These are phyloP conservation scores for Pseudozyma flocculosa DNA, from an alignment of 1,284 basidiomycete genomes.

Conservation along the genomic window DNA sequence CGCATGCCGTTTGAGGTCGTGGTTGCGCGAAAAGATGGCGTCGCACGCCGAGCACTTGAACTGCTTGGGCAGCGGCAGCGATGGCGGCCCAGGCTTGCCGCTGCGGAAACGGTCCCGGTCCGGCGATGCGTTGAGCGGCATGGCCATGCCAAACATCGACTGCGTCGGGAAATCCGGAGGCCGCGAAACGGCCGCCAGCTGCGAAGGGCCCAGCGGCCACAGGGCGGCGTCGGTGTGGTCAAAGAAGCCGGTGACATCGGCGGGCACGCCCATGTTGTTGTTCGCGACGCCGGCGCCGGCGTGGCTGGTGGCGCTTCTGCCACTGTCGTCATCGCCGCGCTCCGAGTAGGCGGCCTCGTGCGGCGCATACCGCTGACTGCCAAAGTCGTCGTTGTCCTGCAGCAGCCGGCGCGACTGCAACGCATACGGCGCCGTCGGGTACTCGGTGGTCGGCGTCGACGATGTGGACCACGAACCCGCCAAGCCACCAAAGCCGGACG, in stretches of 20 bases:
- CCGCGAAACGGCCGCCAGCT: not conserved
- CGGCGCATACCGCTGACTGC: no score
- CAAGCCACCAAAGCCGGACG: conserved; percentile 11
- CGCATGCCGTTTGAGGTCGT: conserved; percentile 51
- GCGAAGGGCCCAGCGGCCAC: not conserved
- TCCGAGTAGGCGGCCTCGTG: no score
- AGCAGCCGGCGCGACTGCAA: no score
- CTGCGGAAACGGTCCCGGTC: conserved; percentile 12
- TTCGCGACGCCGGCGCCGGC: not conserved
- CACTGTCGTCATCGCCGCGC: no score
- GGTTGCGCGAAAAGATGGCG: conserved; percentile 50
- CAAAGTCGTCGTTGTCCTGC: no score
- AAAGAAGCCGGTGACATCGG: no score
- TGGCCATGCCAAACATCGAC: conserved; percentile 1
- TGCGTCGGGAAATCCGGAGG: no score
- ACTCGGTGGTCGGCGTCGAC: conserved; percentile 13
- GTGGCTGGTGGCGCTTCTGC: no score
- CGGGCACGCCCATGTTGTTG: no score
- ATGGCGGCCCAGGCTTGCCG: conserved; percentile 12
- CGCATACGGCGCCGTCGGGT: conserved; percentile 21
- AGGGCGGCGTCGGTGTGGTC: not conserved
- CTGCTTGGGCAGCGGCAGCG: conserved; percentile 27
- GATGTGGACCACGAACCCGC: conserved; percentile 8
- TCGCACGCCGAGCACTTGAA: conserved; percentile 50
- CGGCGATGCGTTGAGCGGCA: conserved; percentile 8